Base-by-base conservation (phyloP, 2,329 filamentous ascomycete genomes). In the Zopfia rhizophila region DNA sequence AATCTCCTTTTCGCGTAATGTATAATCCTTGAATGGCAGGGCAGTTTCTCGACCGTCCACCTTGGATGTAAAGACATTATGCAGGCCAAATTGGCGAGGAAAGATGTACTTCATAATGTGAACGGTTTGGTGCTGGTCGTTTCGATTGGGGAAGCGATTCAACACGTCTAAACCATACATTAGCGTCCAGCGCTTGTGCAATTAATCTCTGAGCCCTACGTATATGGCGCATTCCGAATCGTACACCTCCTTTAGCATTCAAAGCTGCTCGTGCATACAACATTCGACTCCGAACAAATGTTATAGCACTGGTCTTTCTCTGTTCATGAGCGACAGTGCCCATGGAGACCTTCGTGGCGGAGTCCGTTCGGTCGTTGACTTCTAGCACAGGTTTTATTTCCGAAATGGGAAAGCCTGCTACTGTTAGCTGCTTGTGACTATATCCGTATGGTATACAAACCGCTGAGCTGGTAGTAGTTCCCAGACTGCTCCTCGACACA, bases 31-130 rank as follows among this genome's bases (percentile, higher is more conserved):
- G 62, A 93, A 86, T 18, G 82, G 82, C 58, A 93, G 88, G 0
- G 83, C 77, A 0, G 87, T 93, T 60, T 89, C 82, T 36, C 74
- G 80, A 16, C 65, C 67, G 65, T 94, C 82, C 12, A 88, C 79
- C 3, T 76, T 73, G 4, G 86, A 89, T 0, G 86, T 91, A 66
- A 97, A 97, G n/a, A 88, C 91, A 70, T 97, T 99, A 65, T 96
- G 91, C 3, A 99, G 76, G 11, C 84, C 84, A 63, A 96, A 97
- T 63, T 97, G 92, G 8, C 87, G 82, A 22, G 94, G 94, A 59
- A 99, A 99, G 1, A 99, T 86, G 70, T 97, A 93, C 78, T 93
- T 94, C 82, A 96, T 84, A 14, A 96, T 73, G 57, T 88, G 89
- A 8, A 85, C 64, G 0, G 85, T 89, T 52, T 87, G 81, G 10